Conservation (phyloP, 306 rosid species). For the Sphenostylis stenocarpa region DNA sequence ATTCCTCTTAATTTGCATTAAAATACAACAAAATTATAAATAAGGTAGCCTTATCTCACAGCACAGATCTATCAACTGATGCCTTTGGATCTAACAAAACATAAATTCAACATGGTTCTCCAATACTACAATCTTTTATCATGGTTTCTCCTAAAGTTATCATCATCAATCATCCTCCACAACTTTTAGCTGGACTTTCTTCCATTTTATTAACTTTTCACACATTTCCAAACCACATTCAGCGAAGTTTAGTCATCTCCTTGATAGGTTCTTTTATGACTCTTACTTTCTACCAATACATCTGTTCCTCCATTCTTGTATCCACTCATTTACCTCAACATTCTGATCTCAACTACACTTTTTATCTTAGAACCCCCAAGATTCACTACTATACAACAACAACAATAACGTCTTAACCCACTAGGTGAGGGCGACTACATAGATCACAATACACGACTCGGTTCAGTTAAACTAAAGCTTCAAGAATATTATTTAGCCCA, state of each 20-base stretch:
- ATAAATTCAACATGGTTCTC: too few relatives aligned
- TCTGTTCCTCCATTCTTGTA: slow-evolving; percentile 2
- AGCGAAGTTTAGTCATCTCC: neutral
- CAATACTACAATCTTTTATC: neutral
- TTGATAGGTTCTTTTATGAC: neutral
- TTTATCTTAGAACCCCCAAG: neutral
- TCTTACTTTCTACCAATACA: neutral
- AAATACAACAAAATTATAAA: neutral
- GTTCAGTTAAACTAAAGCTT: too few relatives aligned
- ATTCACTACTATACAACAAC: neutral
- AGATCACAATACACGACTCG: too few relatives aligned
- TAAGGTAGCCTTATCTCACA: neutral
- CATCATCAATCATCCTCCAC: neutral
- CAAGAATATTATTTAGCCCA: too few relatives aligned
- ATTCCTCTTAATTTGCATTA: neutral
- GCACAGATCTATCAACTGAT: neutral
- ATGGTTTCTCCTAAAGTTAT: neutral
- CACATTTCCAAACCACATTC: slow-evolving; percentile 24
- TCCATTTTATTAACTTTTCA: neutral
- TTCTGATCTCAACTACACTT: neutral
- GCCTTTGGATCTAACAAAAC: neutral
- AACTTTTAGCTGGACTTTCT: neutral
- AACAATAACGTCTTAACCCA: too few relatives aligned
- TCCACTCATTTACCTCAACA: neutral
- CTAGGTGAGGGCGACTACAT: too few relatives aligned